A percentile compares a stretch with the other conserved stretches of the same genome.
These are phyloP conservation scores for Phoma sp. DNA, from an alignment of 2,329 filamentous ascomycete species.

Conservation along the genomic window DNA sequence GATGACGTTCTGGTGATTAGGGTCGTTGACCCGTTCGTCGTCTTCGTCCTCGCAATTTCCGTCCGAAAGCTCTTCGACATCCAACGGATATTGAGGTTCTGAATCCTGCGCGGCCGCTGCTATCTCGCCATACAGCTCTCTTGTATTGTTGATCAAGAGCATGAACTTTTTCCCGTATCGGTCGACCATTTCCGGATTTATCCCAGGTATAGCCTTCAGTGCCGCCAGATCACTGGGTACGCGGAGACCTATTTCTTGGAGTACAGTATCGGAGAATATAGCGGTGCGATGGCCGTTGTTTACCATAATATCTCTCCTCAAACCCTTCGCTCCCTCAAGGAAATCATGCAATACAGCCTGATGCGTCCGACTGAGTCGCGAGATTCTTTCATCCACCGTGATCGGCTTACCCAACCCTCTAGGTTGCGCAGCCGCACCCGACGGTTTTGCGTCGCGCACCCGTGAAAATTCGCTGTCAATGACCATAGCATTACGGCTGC, in stretches of 20 bases:
- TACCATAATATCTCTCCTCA: slow-evolving; percentile 68
- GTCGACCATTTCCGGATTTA: slow-evolving; percentile 67
- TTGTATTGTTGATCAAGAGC: slow-evolving; percentile 57
- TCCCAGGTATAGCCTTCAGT: slow-evolving; percentile 68
- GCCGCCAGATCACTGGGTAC: slow-evolving; percentile 67
- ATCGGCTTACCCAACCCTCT: slow-evolving; percentile 64
- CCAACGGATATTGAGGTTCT: slow-evolving; percentile 20
- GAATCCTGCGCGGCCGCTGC: slow-evolving; percentile 23
- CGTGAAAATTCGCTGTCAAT: slow-evolving; percentile 55
- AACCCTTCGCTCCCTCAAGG: slow-evolving; percentile 63
- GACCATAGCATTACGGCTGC: slow-evolving; percentile 45
- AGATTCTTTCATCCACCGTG: slow-evolving; percentile 61
- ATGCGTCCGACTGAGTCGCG: slow-evolving; percentile 64
- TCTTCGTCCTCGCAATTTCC: slow-evolving; percentile 49
- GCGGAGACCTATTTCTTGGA: slow-evolving; percentile 74
- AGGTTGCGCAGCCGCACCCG: slow-evolving; percentile 44
- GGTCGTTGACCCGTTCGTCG: slow-evolving; percentile 49
- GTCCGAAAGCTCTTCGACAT: slow-evolving; percentile 41
- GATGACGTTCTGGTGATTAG: slow-evolving; percentile 57
- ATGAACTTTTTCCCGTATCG: slow-evolving; percentile 67
- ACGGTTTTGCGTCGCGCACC: slow-evolving; percentile 38
- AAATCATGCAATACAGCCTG: slow-evolving; percentile 69
- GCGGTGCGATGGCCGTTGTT: slow-evolving; percentile 62
- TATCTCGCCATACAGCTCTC: slow-evolving; percentile 28
- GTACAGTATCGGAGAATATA: slow-evolving; percentile 71